A percentile compares a stretch with the other conserved stretches of the same genome.
Conservation (phyloP, 2,329 filamentous ascomycete species). For the Sporothrix mexicana region DNA sequence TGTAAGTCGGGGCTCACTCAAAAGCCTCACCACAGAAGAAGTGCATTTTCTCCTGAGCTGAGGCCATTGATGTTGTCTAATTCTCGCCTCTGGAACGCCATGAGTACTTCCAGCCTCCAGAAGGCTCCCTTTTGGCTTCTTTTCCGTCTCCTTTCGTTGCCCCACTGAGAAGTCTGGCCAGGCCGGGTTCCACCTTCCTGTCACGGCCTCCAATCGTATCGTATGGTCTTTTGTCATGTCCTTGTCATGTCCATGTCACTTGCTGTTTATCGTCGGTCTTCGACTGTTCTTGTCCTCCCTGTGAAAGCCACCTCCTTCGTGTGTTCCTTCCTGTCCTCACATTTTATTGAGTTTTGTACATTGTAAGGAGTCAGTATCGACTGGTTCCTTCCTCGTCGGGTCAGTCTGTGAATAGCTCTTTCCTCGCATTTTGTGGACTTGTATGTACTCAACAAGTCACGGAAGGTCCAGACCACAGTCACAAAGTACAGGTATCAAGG, state of each 20-base stretch:
- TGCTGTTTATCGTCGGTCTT: not conserved
- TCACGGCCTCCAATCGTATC: not conserved
- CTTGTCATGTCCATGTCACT: not conserved
- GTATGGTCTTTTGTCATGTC: not conserved
- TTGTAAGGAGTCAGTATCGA: not conserved
- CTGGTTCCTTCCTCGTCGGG: conserved; percentile 5
- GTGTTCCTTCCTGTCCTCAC: not conserved
- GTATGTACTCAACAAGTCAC: not conserved
- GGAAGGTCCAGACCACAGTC: not conserved
- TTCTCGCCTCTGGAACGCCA: not conserved
- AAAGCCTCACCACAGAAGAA: not conserved
- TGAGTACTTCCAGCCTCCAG: conserved; percentile 5
- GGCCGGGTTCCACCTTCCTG: not conserved
- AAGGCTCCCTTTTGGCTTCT: conserved; percentile 12
- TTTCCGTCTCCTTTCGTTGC: no score
- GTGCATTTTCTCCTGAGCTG: not conserved
- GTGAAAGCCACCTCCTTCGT: not conserved
- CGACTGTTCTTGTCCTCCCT: not conserved
- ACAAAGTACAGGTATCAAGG: not conserved
- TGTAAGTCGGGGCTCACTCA: conserved; percentile 6
- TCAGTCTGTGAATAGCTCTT: not conserved
- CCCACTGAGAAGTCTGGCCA: not conserved
- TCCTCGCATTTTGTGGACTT: not conserved
- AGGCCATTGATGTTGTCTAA: not conserved
- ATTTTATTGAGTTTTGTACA: no score